Percentiles rank a stretch among this genome's conserved stretches.
Evolutionary conservation across 306 rosid genomes (phyloP).

Genomic region (Mucuna pruriens): DNA sequence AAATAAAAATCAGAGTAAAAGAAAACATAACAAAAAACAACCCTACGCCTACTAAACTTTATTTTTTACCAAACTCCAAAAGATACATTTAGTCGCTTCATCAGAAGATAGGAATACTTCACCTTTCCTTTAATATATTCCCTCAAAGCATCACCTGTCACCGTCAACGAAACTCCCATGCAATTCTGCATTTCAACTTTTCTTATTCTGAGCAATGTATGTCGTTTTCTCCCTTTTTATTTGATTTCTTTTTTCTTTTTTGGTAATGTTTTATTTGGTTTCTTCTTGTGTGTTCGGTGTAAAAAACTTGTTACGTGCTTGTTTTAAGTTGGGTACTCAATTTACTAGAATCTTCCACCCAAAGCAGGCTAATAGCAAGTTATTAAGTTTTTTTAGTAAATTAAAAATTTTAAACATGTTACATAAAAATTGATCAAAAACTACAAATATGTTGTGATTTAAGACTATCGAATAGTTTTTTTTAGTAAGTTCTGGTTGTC

Average conservation of each 20-base stretch:
- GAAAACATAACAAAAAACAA: conserved; percentile 9
- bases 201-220: neutral
- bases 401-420: no score
- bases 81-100: conserved; percentile 20
- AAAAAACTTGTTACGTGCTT: neutral
- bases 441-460: no score
- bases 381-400: no score
- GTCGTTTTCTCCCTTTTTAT: neutral
- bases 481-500: no score
- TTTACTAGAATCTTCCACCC: neutral
- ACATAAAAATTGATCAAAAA: no score
- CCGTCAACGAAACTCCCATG: conserved; percentile 65
- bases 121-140: conserved; percentile 64
- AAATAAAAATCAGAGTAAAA: neutral
- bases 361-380: no score
- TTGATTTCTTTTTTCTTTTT: neutral
- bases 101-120: conserved; percentile 46
- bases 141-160: conserved; percentile 57
- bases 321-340: neutral
- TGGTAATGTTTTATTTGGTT: neutral
- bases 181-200: conserved; percentile 59
- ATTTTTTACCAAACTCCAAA: conserved; percentile 31
- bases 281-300: neutral
- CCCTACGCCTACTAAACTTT: neutral
- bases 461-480: no score